Base-by-base conservation (phyloP, 2,329 filamentous ascomycete genomes). In the Fusarium verticillioides region DNA sequence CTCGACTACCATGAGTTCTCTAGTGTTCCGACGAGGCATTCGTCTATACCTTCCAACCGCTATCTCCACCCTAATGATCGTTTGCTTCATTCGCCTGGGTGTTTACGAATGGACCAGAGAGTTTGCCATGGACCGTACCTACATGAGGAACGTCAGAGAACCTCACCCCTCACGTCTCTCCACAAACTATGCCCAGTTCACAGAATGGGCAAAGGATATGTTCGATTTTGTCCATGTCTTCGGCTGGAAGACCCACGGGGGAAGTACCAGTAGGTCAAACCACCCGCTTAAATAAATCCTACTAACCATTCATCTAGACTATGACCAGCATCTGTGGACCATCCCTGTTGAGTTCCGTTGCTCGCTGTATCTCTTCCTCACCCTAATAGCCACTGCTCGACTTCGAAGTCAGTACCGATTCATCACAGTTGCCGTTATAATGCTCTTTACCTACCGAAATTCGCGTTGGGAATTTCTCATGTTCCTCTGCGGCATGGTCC, bases 321-420 rank as follows among this genome's bases (percentile, higher is more conserved):
- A 90, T 74, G 88, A 90, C 74, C 84, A 88, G 32, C 89, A 91
- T 69, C 79, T 91, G 30, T 91, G 89, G 89, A 91, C 89, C 9
- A 90, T 91, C 47, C 89, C 89, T 6, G 85, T 90, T 52, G 89
- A 91, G 78, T 90, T 89, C 75, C 84, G 87, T 66, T 88, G 86
- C 78, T 89, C 87, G 5, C 85, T 91, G 77, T 83, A 88, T 65
- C 83, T 91, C 15, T 91, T 90, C 78, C 79, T 90, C 12, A 82
- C 84, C 18, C 79, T 89, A 28, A 66, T 89, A 8, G 88, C 84
- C 26, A 84, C 86, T 15, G 86, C 86, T 10, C 82, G 86, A 32
- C 77, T 89, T 37, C 83, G 83, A 42, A 83, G 81, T 16, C 64
- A 65, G 28, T 73, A 84, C 49, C 83, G 89, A 26, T 80, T 87